Conservation (phyloP, 768 basidiomycete genomes). For the Amanita thiersii region DNA sequence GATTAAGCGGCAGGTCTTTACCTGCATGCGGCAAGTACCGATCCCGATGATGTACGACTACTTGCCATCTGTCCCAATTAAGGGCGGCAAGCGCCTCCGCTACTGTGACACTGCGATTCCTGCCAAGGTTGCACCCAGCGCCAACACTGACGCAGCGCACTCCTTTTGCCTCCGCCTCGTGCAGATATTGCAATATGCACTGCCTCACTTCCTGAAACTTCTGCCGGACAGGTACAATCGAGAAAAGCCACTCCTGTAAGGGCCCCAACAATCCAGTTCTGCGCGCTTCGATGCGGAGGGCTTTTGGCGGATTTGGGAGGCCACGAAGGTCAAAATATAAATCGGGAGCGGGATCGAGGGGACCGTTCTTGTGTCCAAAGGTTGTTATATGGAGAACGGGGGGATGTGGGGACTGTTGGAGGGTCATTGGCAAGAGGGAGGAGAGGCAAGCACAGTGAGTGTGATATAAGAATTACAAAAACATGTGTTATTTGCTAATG, state of each 20-base stretch:
- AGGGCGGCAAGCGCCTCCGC: conserved; percentile 3
- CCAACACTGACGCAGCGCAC: neutral
- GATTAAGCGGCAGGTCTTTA: too few species aligned
- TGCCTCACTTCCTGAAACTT: conserved; percentile 1
- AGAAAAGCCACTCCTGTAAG: conserved; percentile 7
- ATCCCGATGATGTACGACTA: conserved; percentile 4
- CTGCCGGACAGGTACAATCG: neutral
- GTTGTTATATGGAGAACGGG: conserved; percentile 3
- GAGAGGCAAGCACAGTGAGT: too few species aligned
- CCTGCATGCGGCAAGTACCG: conserved; percentile 2
- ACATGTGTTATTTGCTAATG: neutral
- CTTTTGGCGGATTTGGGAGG: conserved; percentile 7
- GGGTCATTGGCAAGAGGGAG: neutral
- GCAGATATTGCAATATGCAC: neutral
- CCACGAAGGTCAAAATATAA: conserved; percentile 4
- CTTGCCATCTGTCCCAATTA: conserved; percentile 2
- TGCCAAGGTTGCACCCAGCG: conserved; percentile 2
- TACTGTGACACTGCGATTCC: conserved; percentile 7
- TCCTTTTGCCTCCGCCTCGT: neutral
- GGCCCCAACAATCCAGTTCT: conserved; percentile 1
- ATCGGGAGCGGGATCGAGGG: neutral
- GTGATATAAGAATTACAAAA: too few species aligned
- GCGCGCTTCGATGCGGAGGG: conserved; percentile 1
- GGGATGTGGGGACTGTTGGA: neutral
- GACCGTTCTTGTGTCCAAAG: conserved; percentile 3